phyloP scores from a whole-genome alignment of 345 rosid genomes.

The Arabidopsis suecica region DNA sequence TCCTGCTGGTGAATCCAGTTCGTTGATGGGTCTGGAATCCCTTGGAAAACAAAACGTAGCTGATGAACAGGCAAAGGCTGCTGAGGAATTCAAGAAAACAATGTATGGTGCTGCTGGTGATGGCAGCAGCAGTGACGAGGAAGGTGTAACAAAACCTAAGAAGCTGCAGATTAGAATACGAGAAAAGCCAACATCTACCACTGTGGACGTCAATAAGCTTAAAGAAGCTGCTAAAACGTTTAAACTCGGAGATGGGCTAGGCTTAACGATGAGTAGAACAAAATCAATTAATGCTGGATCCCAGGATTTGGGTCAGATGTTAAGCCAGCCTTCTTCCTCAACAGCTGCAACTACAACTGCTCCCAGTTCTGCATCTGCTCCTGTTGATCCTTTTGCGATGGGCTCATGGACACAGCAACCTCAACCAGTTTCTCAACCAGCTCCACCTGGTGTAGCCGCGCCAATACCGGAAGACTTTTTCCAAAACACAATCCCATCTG shows the following conservation, averaged over 20 bases:
- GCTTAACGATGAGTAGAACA: slow-evolving; percentile 69
- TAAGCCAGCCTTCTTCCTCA: slow-evolving; percentile 56
- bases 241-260: slow-evolving; percentile 86
- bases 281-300: slow-evolving; percentile 63
- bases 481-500: slow-evolving; percentile 85
- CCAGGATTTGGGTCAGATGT: slow-evolving; percentile 68
- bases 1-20: slow-evolving; percentile 56
- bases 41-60: slow-evolving; percentile 62
- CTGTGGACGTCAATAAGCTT: slow-evolving; percentile 88
- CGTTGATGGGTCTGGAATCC: slow-evolving; percentile 86
- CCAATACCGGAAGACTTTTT: slow-evolving; percentile 98
- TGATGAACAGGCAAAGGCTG: slow-evolving; percentile 95
- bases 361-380: slow-evolving; percentile 52
- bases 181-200: slow-evolving; percentile 78
- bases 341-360: slow-evolving; percentile 47
- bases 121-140: slow-evolving; percentile 98
- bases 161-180: slow-evolving; percentile 90
- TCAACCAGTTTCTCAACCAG: slow-evolving; percentile 56
- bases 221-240: slow-evolving; percentile 91
- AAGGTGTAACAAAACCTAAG: slow-evolving; percentile 68
- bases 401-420: slow-evolving; percentile 60
- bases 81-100: slow-evolving; percentile 96
- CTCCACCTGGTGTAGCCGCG: slow-evolving; percentile 55
- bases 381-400: slow-evolving; percentile 74
- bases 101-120: slow-evolving; percentile 78